Percentiles rank a stretch among this genome's conserved stretches.
phyloP scores from a whole-genome alignment of 2,329 filamentous ascomycete species.

The Leptographium lundbergii region DNA sequence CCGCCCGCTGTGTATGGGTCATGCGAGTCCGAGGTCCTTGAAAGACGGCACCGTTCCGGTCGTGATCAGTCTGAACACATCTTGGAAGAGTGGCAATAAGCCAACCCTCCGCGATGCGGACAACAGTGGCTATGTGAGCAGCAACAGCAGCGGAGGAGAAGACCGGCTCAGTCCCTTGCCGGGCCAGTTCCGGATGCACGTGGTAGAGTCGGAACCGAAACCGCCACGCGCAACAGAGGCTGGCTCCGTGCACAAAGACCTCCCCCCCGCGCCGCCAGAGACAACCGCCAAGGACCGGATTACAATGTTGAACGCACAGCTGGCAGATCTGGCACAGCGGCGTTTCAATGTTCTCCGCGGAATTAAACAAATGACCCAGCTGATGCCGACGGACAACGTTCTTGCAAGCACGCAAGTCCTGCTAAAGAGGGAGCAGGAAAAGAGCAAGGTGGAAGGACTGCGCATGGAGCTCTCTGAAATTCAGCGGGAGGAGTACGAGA shows the following conservation, averaged over 20 bases:
- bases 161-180: conserved; percentile 1
- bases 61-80: conserved; percentile 21
- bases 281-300: conserved; percentile 48
- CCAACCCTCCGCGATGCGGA: conserved; percentile 8
- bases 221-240: conserved; percentile 20
- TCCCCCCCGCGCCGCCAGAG: conserved; percentile 51
- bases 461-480: conserved; percentile 59
- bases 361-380: conserved; percentile 65
- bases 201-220: not conserved
- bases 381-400: conserved; percentile 60
- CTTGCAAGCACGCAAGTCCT: conserved; percentile 53
- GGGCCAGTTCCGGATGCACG: not conserved
- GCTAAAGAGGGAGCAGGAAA: conserved; percentile 41
- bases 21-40: conserved; percentile 9
- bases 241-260: conserved; percentile 36
- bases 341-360: conserved; percentile 59
- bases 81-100: conserved; percentile 16
- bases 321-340: conserved; percentile 52
- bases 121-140: conserved; percentile 6
- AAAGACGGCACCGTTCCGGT: conserved; percentile 14
- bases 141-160: conserved; percentile 1
- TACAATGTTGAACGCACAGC: conserved; percentile 50
- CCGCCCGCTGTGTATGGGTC: conserved; percentile 19
- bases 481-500: conserved; percentile 62
- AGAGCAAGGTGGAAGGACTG: conserved; percentile 53